Percentiles rank a stretch among this genome's conserved stretches.
These are phyloP conservation scores for Ophiostoma triangulosporum DNA, from an alignment of 2,329 filamentous ascomycete species.

Conservation along the genomic window DNA sequence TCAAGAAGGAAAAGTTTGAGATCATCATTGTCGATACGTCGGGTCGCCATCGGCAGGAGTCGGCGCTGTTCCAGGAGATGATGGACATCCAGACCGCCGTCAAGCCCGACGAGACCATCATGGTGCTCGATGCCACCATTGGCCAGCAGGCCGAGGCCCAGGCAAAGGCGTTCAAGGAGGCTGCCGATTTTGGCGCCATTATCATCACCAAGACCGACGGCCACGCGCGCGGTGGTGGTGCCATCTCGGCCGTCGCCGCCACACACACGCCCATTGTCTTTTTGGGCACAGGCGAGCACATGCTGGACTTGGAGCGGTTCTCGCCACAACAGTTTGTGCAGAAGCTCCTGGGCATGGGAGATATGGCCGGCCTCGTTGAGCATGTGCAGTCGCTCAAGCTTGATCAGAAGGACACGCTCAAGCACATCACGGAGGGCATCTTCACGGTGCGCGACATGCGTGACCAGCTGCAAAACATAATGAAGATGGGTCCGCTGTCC, in stretches of 20 bases:
- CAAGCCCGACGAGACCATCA: conserved; percentile 88
- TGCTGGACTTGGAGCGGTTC: conserved; percentile 88
- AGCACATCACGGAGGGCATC: conserved; percentile 92
- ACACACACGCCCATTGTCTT: conserved; percentile 96
- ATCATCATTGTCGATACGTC: conserved; percentile 98
- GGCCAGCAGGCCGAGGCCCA: conserved; percentile 93
- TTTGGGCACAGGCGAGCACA: conserved; percentile 93
- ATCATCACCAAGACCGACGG: conserved; percentile 99
- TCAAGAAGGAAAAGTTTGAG: conserved; percentile 97
- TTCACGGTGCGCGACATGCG: conserved; percentile 90
- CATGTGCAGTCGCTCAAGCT: conserved; percentile 92
- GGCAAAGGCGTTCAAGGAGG: conserved; percentile 92
- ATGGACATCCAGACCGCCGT: conserved; percentile 88
- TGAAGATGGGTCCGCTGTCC: conserved; percentile 97
- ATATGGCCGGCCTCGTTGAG: conserved; percentile 88
- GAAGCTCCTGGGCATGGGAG: conserved; percentile 92
- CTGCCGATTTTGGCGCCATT: conserved; percentile 92
- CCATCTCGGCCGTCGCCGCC: conserved; percentile 91
- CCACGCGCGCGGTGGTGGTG: conserved; percentile 87
- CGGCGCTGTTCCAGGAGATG: conserved; percentile 95
- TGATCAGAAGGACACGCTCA: conserved; percentile 97
- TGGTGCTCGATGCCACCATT: conserved; percentile 93
- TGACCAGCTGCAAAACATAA: conserved; percentile 93
- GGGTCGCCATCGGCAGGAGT: conserved; percentile 86
- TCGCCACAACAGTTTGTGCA: conserved; percentile 85